Evolutionary conservation across 108 stramenopile genomes (phyloP), one percentile per base, ranked within the genome.

Genomic region (Halocafeteria seosinensis): DNA sequence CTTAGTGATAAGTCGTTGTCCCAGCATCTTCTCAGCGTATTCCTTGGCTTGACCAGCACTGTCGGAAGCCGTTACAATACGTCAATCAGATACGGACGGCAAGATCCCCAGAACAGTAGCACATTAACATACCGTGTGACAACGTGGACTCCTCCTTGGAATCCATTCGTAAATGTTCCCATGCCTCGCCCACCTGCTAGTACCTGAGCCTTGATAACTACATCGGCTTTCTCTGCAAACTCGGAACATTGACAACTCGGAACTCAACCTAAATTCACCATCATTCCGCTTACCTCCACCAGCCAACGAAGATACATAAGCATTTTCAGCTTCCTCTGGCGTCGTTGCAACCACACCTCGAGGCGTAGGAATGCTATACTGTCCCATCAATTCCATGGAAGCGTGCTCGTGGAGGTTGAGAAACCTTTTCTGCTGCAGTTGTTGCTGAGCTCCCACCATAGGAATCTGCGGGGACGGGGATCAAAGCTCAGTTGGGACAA

Each of bases 61-160:
- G 25, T 6, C 5, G 53, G 5, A 9, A 9, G 12, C 12, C 29
- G 29, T 27, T 30, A 55, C 12, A 30, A 55, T 6, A 11, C 9
- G 12, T 11, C 12, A 13, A 12, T 55, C n/a, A n/a, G n/a, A n/a
- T n/a, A n/a, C n/a, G n/a, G n/a, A n/a, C n/a, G n/a, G n/a, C n/a
- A n/a, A n/a, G n/a, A n/a, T n/a, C n/a, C n/a, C n/a, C n/a, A n/a
- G n/a, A n/a, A n/a, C n/a, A n/a, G n/a, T n/a, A n/a, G n/a, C n/a
- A n/a, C n/a, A n/a, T n/a, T n/a, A 37, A 27, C 55, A 36, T 36
- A n/a, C 35, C 61, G 37, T 27, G 72, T 69, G 61, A 85, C 69
- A 76, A 89, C 78, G 64, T 88, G 87, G 6, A 89, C 88, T 5
- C 88, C 88, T 50, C 88, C 87, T 68, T 87, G 50, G 71, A 88